Evolutionary conservation across 139 green algal genomes (phyloP), one percentile per base, ranked within the genome.

Genomic region (Ulvella scutata): DNA sequence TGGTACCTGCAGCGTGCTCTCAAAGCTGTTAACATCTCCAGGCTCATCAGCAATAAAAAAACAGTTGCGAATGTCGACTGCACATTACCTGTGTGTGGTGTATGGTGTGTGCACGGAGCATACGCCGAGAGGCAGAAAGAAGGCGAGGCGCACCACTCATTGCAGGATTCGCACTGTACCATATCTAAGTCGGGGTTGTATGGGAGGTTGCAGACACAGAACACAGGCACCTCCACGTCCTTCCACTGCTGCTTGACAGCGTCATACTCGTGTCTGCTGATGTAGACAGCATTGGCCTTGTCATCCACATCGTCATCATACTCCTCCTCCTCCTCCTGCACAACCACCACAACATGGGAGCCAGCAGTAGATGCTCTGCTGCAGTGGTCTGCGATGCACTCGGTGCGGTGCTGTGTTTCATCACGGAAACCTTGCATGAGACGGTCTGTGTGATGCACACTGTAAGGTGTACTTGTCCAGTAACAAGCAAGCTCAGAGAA

Each of bases 151-250:
- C 51, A 67, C 51, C 51, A 67, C 51, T 67, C 51, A 10, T 26
- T 26, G 51, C 51, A 67, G 51, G n/a, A 26, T 9, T 9, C 51
- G 33, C 51, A 67, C 51, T 67, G n/a, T 6, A 67, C 9, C 51
- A 67, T 67, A 26, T 67, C 51, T n/a, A 67, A 26, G 51, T 67
- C 51, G 6, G 51, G 51, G 51, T 67, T 67, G 51, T 67, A 67
- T 26, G 51, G 51, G n/a, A 67, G 31, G 51, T 26, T 36, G 51
- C 51, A 67, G 51, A 67, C 51, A 26, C 51, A 67, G 51, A 36
- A 67, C 51, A 67, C n/a, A 29, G 51, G 51, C 13, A 67, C 51
- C 17, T 67, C 51, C 51, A 36, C 51, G 51, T 67, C 51, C 51
- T 36, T 26, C 51, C 51, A 67, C 51, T 67, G 31, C n/a, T 67